Conservation (phyloP, 345 rosid genomes). For the Anastatica hierochuntica region DNA sequence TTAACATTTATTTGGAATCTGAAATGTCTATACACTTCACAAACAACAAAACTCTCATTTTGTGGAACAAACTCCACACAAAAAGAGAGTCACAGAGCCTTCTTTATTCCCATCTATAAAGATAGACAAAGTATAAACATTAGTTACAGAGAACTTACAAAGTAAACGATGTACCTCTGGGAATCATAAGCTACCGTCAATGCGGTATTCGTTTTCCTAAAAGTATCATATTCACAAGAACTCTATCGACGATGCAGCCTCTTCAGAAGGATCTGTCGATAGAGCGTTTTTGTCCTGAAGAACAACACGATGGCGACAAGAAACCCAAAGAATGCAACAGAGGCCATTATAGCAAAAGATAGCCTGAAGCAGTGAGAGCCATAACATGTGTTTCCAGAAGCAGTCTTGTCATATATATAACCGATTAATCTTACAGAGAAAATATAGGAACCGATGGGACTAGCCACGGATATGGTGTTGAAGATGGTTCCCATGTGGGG, state of each 20-base stretch:
- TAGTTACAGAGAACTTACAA: conserved; percentile 1
- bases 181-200: no score
- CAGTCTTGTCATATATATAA: conserved; percentile 53
- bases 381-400: conserved; percentile 40
- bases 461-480: conserved; percentile 73
- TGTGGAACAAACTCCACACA: no score
- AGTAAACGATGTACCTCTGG: conserved; percentile 2
- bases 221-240: no score
- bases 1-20: no score
- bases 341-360: conserved; percentile 68
- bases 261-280: conserved; percentile 35
- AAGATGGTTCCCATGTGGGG: conserved; percentile 80
- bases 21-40: conserved; percentile 9
- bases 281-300: conserved; percentile 53
- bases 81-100: no score
- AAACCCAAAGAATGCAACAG: conserved; percentile 49
- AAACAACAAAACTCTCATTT: conserved; percentile 3
- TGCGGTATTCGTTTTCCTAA: no score
- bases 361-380: conserved; percentile 68
- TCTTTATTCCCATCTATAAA: no score
- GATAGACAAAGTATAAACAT: neutral
- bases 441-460: conserved; percentile 79
- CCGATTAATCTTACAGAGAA: conserved; percentile 78
- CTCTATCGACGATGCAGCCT: conserved; percentile 32
- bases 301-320: conserved; percentile 42